These are phyloP conservation scores for Onygenales sp. DNA, from an alignment of 2,329 filamentous ascomycete genomes.

Conservation along the genomic window DNA sequence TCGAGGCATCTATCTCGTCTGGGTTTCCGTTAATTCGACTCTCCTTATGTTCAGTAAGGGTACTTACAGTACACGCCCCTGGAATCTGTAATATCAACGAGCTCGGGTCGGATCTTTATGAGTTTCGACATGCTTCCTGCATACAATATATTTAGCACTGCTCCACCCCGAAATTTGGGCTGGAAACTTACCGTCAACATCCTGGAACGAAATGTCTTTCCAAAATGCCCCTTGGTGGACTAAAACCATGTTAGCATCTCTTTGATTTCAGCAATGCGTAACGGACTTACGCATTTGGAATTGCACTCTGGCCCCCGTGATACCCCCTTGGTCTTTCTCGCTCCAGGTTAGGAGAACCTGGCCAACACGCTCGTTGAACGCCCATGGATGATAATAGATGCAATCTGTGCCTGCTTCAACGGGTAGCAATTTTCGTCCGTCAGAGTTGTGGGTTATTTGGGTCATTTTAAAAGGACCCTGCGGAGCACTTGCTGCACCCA, in stretches of 20 bases:
- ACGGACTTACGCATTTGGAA: conserved; percentile 9
- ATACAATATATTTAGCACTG: neutral
- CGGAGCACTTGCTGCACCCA: conserved; percentile 7
- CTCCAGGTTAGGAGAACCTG: conserved; percentile 10
- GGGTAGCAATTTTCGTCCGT: neutral
- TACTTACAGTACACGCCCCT: neutral
- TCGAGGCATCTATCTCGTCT: neutral
- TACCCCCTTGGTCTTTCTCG: conserved; percentile 1
- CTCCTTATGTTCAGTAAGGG: neutral
- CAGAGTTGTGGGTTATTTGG: neutral
- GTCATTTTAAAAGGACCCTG: conserved; percentile 9
- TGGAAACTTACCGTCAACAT: conserved; percentile 7
- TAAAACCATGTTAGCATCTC: neutral
- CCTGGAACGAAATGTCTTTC: conserved; percentile 9
- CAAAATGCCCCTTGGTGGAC: conserved; percentile 9
- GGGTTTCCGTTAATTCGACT: neutral
- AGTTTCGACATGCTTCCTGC: neutral
- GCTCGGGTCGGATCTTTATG: neutral
- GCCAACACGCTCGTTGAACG: conserved; percentile 5
- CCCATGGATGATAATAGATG: conserved; percentile 11
- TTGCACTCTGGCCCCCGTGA: conserved; percentile 7
- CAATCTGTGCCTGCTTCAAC: neutral
- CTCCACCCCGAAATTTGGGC: neutral
- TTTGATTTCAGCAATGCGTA: neutral
- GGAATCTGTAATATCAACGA: neutral